These are phyloP conservation scores for Fraxinus quadrangulata DNA, from an alignment of 257 asterid genomes.

Conservation along the genomic window DNA sequence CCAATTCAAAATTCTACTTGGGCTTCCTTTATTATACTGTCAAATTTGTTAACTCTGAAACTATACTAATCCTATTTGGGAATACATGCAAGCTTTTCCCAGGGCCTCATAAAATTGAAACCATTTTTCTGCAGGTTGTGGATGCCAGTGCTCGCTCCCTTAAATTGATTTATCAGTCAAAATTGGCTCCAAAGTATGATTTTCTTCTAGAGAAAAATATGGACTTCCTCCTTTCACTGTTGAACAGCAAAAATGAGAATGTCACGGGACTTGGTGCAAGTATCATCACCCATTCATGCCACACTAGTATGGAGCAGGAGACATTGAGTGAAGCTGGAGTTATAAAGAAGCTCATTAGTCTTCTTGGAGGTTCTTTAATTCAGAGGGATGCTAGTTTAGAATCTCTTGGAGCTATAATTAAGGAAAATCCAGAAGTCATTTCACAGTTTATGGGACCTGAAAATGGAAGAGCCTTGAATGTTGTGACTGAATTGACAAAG, in stretches of 20 bases:
- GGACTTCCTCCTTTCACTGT: conserved; percentile 65
- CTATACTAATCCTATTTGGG: conserved; percentile 11
- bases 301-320: conserved; percentile 68
- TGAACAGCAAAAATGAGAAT: conserved; percentile 77
- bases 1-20: background rate
- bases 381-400: conserved; percentile 94
- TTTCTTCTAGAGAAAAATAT: conserved; percentile 66
- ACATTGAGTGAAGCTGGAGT: conserved; percentile 74
- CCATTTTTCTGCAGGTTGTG: conserved; percentile 65
- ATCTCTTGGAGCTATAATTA: conserved; percentile 70
- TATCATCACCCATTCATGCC: conserved; percentile 84
- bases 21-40: background rate
- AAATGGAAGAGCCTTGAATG: conserved; percentile 66
- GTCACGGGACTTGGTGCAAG: conserved; percentile 89
- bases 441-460: conserved; percentile 64
- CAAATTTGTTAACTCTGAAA: background rate
- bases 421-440: conserved; percentile 69
- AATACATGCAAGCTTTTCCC: conserved; percentile 14
- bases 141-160: conserved; percentile 94
- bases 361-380: conserved; percentile 73
- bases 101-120: conserved; percentile 25
- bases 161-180: conserved; percentile 88
- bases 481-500: conserved; percentile 61
- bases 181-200: conserved; percentile 76
- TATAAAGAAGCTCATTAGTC: conserved; percentile 62